These are phyloP conservation scores for Fusarium concolor DNA, from an alignment of 2,329 filamentous ascomycete genomes.

Conservation along the genomic window DNA sequence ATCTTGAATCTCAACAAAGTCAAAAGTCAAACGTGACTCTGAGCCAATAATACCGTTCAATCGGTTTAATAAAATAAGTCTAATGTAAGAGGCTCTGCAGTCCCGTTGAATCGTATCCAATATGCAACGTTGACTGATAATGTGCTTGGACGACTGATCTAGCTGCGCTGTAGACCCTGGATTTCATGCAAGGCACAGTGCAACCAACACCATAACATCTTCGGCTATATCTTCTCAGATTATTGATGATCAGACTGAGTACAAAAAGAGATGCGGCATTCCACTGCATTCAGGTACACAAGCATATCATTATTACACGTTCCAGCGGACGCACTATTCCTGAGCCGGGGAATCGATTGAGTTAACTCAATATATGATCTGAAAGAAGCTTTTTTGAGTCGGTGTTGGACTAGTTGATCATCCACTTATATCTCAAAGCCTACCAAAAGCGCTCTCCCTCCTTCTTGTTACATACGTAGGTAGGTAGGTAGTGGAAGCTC, in stretches of 20 bases:
- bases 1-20: not conserved
- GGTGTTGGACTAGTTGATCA: slow-evolving; percentile 21
- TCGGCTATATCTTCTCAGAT: not conserved
- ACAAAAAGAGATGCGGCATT: slow-evolving; percentile 12
- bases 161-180: not conserved
- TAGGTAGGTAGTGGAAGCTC: slow-evolving; percentile 6
- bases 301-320: slow-evolving; percentile 13
- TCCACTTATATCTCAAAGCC: slow-evolving; percentile 12
- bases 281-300: slow-evolving; percentile 11
- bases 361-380: not conserved
- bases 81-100: not conserved
- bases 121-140: too few relatives aligned
- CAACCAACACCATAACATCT: not conserved
- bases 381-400: slow-evolving; percentile 7
- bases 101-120: not conserved
- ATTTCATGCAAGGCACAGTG: not conserved
- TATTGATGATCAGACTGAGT: not conserved
- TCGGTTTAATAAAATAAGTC: too few relatives aligned
- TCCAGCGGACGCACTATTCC: slow-evolving; percentile 23
- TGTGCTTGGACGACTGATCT: too few relatives aligned
- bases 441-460: not conserved
- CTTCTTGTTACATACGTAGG: not conserved
- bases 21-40: not conserved
- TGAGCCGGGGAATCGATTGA: slow-evolving; percentile 12
- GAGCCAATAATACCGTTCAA: too few relatives aligned